phyloP scores from a whole-genome alignment of 768 basidiomycete species.

The Lactarius deliciosus region DNA sequence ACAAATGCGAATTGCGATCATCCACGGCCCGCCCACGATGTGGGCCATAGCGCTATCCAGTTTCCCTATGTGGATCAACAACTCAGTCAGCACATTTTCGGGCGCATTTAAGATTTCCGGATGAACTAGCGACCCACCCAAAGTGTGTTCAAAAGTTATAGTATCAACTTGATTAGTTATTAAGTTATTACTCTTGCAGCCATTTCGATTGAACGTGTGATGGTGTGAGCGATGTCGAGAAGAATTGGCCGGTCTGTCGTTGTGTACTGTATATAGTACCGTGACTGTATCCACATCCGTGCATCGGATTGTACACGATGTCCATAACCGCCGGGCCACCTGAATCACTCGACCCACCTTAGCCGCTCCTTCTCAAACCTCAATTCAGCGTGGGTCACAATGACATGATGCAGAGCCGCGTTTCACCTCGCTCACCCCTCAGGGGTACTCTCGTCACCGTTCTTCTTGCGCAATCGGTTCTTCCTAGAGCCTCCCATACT shows the following conservation, averaged over 20 bases:
- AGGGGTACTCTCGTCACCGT: constrained; percentile 29
- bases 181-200: too few relatives aligned
- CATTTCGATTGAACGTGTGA: too few relatives aligned
- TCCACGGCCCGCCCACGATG: not conserved
- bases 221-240: too few relatives aligned
- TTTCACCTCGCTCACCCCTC: constrained; percentile 30
- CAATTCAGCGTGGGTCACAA: not conserved
- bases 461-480: constrained; percentile 18
- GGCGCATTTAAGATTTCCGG: too few relatives aligned
- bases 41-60: not conserved
- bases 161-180: too few relatives aligned
- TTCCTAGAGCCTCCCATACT: constrained; percentile 4
- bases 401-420: not conserved
- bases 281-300: constrained; percentile 8
- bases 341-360: constrained; percentile 28
- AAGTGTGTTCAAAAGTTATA: too few relatives aligned
- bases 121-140: too few relatives aligned
- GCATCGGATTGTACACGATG: constrained; percentile 22
- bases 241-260: not conserved
- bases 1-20: not conserved
- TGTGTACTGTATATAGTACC: not conserved
- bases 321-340: constrained; percentile 28
- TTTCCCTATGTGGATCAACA: not conserved
- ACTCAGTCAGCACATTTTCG: not conserved
- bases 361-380: constrained; percentile 15